phyloP scores from a whole-genome alignment of 805 yeast genomes.

The Huiozyma naganishii region DNA sequence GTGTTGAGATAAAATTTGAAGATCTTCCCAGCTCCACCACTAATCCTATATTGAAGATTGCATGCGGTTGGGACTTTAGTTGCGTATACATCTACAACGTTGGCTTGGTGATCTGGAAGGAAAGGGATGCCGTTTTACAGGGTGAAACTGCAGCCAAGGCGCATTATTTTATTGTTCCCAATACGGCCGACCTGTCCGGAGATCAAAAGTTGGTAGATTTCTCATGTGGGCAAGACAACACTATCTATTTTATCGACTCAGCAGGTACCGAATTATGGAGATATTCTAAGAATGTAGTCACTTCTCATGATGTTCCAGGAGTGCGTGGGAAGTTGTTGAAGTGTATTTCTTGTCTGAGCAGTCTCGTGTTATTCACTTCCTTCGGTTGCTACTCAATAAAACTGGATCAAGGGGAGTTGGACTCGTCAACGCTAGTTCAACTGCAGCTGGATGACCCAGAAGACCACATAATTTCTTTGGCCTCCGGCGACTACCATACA shows the following conservation, averaged over 20 bases:
- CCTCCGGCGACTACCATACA: conserved; percentile 63
- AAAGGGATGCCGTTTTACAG: conserved; percentile 23
- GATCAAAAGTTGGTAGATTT: conserved; percentile 39
- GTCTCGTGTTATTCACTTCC: conserved; percentile 46
- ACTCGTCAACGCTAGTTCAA: conserved; percentile 5
- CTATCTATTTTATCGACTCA: conserved; percentile 38
- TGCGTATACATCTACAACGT: conserved; percentile 37
- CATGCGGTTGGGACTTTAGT: conserved; percentile 60
- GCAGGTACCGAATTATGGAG: conserved; percentile 34
- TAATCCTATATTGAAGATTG: conserved; percentile 34
- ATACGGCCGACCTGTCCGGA: conserved; percentile 29
- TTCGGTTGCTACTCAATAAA: conserved; percentile 29
- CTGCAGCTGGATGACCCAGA: conserved; percentile 28
- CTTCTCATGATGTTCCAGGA: conserved; percentile 3
- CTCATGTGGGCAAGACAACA: conserved; percentile 37
- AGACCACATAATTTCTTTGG: conserved; percentile 41
- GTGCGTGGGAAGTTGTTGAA: conserved; percentile 34
- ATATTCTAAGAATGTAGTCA: conserved; percentile 17
- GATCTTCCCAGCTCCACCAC: conserved; percentile 12
- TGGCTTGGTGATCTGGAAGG: conserved; percentile 53
- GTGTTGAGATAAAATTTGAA: conserved; percentile 35
- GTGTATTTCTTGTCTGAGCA: conserved; percentile 43
- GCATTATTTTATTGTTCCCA: conserved; percentile 32
- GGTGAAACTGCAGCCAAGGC: conserved; percentile 30
- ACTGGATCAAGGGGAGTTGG: conserved; percentile 11